Percentiles rank a stretch among this genome's conserved stretches.
These are phyloP conservation scores for Stephanodiscus minutulus DNA, from an alignment of 108 stramenopile genomes.

Conservation along the genomic window DNA sequence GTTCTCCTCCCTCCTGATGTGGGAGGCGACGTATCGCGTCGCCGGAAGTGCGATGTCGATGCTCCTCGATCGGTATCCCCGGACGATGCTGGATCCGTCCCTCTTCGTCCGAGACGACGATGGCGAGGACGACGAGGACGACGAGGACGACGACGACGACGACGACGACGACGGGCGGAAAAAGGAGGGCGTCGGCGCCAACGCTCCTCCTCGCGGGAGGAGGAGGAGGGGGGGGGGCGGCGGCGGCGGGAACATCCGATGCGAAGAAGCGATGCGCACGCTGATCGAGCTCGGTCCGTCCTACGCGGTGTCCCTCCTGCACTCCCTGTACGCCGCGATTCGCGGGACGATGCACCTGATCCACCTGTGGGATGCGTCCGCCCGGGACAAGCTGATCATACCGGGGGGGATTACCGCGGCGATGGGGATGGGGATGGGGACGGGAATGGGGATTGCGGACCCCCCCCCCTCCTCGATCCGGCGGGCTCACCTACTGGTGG, in stretches of 20 bases:
- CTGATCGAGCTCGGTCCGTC: constrained; percentile 40
- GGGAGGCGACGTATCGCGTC: constrained; percentile 27
- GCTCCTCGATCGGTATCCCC: neutral
- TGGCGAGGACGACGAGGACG: too few species aligned
- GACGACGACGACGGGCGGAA: too few species aligned
- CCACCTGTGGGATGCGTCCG: constrained; percentile 19
- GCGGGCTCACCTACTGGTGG: constrained; percentile 32
- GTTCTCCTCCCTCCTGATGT: constrained; percentile 16
- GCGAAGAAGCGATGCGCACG: too few species aligned
- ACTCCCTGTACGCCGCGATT: constrained; percentile 37
- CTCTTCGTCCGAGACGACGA: neutral
- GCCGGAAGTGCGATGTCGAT: constrained; percentile 9
- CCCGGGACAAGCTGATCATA: constrained; percentile 36
- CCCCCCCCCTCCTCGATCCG: constrained; percentile 5
- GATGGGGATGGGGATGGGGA: too few species aligned
- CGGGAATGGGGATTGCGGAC: too few species aligned
- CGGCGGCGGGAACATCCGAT: too few species aligned
- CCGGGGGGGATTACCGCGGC: too few species aligned
- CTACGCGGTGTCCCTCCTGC: constrained; percentile 41
- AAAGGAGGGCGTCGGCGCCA: too few species aligned
- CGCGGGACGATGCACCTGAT: constrained; percentile 37
- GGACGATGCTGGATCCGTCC: constrained; percentile 8
- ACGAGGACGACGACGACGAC: too few species aligned
- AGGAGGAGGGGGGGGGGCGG: too few species aligned
- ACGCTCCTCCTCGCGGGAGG: too few species aligned